phyloP scores from a whole-genome alignment of 768 basidiomycete genomes.

The Rhizopogon vulgaris region DNA sequence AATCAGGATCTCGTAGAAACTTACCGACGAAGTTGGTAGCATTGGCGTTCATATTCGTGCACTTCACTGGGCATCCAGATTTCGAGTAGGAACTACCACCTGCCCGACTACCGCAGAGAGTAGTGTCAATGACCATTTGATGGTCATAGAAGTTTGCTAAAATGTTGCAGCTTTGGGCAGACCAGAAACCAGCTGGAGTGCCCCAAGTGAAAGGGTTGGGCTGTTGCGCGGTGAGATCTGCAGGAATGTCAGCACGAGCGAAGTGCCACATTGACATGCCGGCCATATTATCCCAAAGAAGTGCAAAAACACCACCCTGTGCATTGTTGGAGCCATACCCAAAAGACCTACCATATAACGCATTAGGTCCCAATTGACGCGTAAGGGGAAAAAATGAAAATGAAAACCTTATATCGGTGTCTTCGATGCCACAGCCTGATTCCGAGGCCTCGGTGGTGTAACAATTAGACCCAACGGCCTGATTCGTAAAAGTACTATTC shows the following conservation, averaged over 20 bases:
- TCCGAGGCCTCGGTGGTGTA: constrained; percentile 34
- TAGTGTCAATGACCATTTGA: constrained; percentile 35
- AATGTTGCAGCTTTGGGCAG: constrained; percentile 43
- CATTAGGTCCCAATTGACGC: constrained; percentile 32
- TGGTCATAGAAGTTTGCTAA: constrained; percentile 47
- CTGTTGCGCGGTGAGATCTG: constrained; percentile 37
- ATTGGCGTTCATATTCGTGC: constrained; percentile 43
- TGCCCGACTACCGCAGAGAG: constrained; percentile 29
- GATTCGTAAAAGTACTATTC: constrained; percentile 18
- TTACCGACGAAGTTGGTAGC: constrained; percentile 48
- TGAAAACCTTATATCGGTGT: constrained; percentile 22
- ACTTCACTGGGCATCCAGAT: constrained; percentile 37
- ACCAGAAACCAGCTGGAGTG: constrained; percentile 45
- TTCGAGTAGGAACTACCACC: constrained; percentile 11
- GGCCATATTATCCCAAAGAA: constrained; percentile 40
- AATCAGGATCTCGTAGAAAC: constrained; percentile 9
- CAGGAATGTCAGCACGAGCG: constrained; percentile 41
- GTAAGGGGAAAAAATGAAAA: background rate
- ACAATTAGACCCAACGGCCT: constrained; percentile 27
- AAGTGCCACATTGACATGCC: constrained; percentile 58
- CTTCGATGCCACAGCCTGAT: constrained; percentile 45
- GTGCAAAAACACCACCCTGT: constrained; percentile 49
- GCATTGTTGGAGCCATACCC: constrained; percentile 26
- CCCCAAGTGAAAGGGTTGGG: constrained; percentile 50
- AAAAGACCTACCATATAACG: constrained; percentile 29